Percentiles rank a stretch among this genome's conserved stretches.
Evolutionary conservation across 2,329 filamentous ascomycete genomes (phyloP).

Genomic region (Bertia moriformis): DNA sequence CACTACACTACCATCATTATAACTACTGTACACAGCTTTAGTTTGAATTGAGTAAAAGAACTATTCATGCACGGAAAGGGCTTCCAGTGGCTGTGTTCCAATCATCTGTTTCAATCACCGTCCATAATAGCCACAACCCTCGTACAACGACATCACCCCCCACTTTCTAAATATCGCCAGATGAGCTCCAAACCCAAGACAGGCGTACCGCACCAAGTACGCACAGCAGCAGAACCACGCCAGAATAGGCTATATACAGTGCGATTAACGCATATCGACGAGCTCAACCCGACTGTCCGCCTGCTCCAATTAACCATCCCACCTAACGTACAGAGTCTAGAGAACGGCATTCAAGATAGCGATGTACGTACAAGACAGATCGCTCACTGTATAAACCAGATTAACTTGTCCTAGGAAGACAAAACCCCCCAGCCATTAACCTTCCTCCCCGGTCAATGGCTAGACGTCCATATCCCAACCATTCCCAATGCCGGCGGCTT

Average conservation of each 20-base stretch:
- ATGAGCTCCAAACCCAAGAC: not conserved
- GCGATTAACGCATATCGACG: not conserved
- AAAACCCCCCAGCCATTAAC: not conserved
- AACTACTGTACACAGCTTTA: no score
- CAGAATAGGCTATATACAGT: not conserved
- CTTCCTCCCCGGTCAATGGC: constrained; percentile 75
- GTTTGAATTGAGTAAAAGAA: no score
- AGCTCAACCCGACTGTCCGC: not conserved
- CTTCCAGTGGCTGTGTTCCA: not conserved
- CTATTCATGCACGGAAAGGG: not conserved
- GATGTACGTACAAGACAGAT: not conserved
- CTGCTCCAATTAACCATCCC: not conserved
- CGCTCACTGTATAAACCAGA: not conserved
- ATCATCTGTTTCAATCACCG: not conserved
- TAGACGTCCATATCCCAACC: constrained; percentile 65
- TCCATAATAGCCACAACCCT: no score
- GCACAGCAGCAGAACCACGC: not conserved
- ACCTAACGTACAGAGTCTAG: not conserved
- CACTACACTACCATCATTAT: no score
- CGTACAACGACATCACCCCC: no score
- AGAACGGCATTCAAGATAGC: not conserved
- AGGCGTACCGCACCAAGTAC: not conserved
- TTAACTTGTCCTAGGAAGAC: not conserved
- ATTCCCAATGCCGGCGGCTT: constrained; percentile 66
- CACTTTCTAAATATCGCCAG: not conserved